Evolutionary conservation across 176 grass and related monocot species (phyloP), one percentile per base, ranked within the genome.

Genomic region (Paspalum vaginatum): DNA sequence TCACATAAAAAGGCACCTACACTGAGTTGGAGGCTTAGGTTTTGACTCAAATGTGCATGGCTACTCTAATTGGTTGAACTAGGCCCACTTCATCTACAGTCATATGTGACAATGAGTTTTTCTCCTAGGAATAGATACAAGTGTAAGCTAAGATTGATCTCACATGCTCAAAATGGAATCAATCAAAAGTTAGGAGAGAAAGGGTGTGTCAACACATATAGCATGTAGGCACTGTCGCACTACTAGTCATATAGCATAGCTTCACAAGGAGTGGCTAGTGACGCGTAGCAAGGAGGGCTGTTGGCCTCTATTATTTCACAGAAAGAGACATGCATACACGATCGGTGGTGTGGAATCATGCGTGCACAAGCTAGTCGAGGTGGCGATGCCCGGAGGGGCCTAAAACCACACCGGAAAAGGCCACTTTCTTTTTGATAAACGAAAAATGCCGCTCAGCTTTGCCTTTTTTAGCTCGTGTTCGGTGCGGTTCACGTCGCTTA

Each of bases 401-500:
- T 7, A 7, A 0, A 66, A 42, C 41, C 4, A 8, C 0, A 32
- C 3, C 6, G 22, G 24, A 18, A 52, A 73, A 72, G 55, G 37
- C 38, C 1, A 4, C 76, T 65, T 56, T 79, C 59, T 64, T 85
- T 79, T 62, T n/a, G 45, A 24, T 24, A 45, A 45, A 64, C n/a
- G 6, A 64, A 74, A 53, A 55, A 72, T 3, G 44, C 45, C 2
- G 16, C 5, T 20, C 22, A 9, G 6, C 57, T 54, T 71, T 32
- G 58, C 37, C 54, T 21, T 63, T 53, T 21, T 32, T 3, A 15
- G 58, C 68, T 79, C 49, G 59, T 73, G 70, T 72, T 55, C 38
- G 37, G 75, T 37, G 22, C 27, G 25, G 4, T 42, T 53, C 65
- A 25, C 56, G 68, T 85, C 65, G 83, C 65, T 72, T 63, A 44